Evolutionary conservation across 768 basidiomycete genomes (phyloP).

Genomic region (Clitopilus passeckerianus): DNA sequence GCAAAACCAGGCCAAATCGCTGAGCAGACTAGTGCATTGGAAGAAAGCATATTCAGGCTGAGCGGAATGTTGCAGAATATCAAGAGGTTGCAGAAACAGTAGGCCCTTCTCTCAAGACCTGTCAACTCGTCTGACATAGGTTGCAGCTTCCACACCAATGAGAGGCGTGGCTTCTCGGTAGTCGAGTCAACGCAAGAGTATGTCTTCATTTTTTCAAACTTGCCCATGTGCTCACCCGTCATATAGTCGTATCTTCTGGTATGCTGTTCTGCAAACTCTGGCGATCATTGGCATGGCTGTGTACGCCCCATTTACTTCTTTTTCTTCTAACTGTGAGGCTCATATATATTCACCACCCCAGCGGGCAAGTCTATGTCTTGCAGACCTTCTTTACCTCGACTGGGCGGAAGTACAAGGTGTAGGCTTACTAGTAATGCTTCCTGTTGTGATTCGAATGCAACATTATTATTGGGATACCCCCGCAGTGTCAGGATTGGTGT

Average conservation of each 20-base stretch:
- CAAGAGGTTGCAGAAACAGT: constrained; percentile 94
- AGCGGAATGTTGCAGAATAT: constrained; percentile 85
- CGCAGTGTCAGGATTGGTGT: neutral
- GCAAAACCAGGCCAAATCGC: constrained; percentile 84
- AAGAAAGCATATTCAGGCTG: constrained; percentile 93
- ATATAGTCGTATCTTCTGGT: constrained; percentile 89
- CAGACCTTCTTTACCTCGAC: constrained; percentile 98
- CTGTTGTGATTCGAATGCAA: neutral
- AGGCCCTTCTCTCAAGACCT: constrained; percentile 23
- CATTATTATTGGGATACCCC: neutral
- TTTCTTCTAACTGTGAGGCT: constrained; percentile 1
- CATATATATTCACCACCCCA: constrained; percentile 23
- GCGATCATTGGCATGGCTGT: constrained; percentile 82
- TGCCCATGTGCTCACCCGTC: constrained; percentile 1
- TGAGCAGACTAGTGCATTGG: constrained; percentile 89
- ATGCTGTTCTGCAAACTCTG: constrained; percentile 75
- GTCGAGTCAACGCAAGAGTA: constrained; percentile 90
- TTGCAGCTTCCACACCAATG: constrained; percentile 85
- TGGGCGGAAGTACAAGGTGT: constrained; percentile 86
- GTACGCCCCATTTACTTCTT: constrained; percentile 41
- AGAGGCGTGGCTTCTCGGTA: constrained; percentile 90
- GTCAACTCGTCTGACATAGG: neutral
- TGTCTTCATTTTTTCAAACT: constrained; percentile 7
- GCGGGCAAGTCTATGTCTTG: constrained; percentile 85
- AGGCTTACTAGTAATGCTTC: constrained; percentile 12